These are phyloP conservation scores for Aureobasidium lini DNA, from an alignment of 2,329 filamentous ascomycete species.

Conservation along the genomic window DNA sequence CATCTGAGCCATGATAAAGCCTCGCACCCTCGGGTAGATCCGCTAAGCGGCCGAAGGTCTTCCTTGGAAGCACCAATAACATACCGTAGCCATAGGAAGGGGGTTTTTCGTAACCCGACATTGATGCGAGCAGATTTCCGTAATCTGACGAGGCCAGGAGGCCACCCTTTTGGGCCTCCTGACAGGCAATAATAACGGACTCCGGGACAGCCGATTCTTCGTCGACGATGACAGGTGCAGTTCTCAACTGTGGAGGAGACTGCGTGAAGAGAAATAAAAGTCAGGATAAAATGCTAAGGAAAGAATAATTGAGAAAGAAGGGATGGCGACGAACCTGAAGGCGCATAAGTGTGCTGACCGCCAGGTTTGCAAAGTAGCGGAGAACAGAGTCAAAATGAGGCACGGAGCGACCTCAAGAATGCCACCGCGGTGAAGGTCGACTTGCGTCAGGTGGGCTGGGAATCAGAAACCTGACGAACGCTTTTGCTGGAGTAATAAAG, in stretches of 20 bases:
- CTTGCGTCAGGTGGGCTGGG: conserved; percentile 14
- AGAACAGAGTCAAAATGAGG: conserved; percentile 9
- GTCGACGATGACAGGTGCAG: conserved; percentile 26
- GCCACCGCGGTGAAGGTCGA: conserved; percentile 25
- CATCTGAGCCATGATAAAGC: conserved; percentile 32
- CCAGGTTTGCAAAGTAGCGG: conserved; percentile 23
- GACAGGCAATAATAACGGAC: conserved; percentile 25
- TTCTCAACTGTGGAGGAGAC: conserved; percentile 13
- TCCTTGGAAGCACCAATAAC: conserved; percentile 32
- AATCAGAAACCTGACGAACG: conserved; percentile 17
- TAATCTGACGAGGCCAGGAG: conserved; percentile 43
- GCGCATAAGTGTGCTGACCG: conserved; percentile 27
- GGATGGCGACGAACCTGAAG: conserved; percentile 25
- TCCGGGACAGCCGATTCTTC: conserved; percentile 29
- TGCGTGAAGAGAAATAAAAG: not conserved
- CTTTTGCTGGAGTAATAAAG: conserved; percentile 20
- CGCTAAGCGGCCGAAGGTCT: conserved; percentile 5
- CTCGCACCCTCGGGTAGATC: conserved; percentile 28
- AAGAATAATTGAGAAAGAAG: conserved; percentile 6
- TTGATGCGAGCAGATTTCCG: conserved; percentile 50
- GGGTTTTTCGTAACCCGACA: conserved; percentile 75
- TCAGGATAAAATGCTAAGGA: conserved; percentile 15
- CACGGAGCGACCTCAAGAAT: conserved; percentile 20
- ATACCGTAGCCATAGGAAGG: conserved; percentile 66
- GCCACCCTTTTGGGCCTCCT: conserved; percentile 40